A percentile compares a stretch with the other conserved stretches of the same genome.
phyloP scores from a whole-genome alignment of 345 rosid genomes.

The Rhodamnia rubescens region DNA sequence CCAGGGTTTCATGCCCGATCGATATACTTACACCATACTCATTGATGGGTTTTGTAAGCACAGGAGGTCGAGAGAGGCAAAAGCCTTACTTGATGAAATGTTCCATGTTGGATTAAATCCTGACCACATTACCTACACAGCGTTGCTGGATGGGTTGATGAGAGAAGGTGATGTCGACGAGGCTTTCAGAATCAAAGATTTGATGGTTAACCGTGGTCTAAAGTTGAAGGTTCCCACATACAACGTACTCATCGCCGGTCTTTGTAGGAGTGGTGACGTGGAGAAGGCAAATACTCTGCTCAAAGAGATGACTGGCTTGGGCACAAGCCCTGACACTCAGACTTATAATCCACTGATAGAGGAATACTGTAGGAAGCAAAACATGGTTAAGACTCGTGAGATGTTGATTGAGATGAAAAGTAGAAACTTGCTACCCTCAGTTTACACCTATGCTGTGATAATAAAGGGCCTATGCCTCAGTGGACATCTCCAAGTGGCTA shows the following conservation, averaged over 20 bases:
- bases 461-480: slow-evolving; percentile 44
- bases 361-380: slow-evolving; percentile 35
- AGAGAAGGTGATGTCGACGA: slow-evolving; percentile 39
- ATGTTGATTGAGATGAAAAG: slow-evolving; percentile 50
- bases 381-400: slow-evolving; percentile 23
- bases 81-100: slow-evolving; percentile 47
- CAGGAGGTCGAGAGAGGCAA: slow-evolving; percentile 46
- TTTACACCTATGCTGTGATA: slow-evolving; percentile 30
- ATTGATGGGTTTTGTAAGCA: slow-evolving; percentile 47
- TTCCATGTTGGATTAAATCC: slow-evolving; percentile 30
- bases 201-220: slow-evolving; percentile 45
- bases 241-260: slow-evolving; percentile 34
- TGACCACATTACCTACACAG: slow-evolving; percentile 24
- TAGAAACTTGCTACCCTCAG: slow-evolving; percentile 36
- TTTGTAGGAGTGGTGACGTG: slow-evolving; percentile 51
- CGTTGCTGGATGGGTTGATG: slow-evolving; percentile 53
- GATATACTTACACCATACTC: slow-evolving; percentile 29
- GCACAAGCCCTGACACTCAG: slow-evolving; percentile 42
- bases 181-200: slow-evolving; percentile 46
- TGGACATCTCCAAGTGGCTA: slow-evolving; percentile 45
- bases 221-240: slow-evolving; percentile 25
- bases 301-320: slow-evolving; percentile 45
- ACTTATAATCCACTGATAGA: slow-evolving; percentile 53
- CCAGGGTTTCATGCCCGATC: slow-evolving; percentile 37
- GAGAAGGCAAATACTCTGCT: slow-evolving; percentile 52